Percentiles rank a stretch among this genome's conserved stretches.
Conservation (phyloP, 768 basidiomycete genomes). For the Chalciporus chontae region DNA sequence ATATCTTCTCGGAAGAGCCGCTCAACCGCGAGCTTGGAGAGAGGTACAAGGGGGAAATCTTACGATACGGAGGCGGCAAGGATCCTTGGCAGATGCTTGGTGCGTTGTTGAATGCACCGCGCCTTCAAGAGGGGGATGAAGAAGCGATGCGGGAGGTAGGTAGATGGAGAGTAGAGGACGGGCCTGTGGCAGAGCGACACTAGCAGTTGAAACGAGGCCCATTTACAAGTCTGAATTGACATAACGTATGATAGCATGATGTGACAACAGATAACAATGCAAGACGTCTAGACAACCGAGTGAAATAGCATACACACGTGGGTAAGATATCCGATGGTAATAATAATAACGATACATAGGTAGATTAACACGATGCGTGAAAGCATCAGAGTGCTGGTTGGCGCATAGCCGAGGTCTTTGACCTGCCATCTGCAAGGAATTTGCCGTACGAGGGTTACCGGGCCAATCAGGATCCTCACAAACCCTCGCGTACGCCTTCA, state of each 20-base stretch:
- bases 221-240: no score
- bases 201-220: conserved; percentile 25
- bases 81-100: conserved; percentile 96
- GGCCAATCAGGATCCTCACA: no score
- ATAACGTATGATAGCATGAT: no score
- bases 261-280: no score
- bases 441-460: no score
- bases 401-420: no score
- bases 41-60: conserved; percentile 69
- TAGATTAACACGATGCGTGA: no score
- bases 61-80: conserved; percentile 82
- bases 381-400: no score
- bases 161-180: conserved; percentile 80
- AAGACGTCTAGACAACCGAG: no score
- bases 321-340: conserved; percentile 8
- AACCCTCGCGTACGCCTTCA: no score
- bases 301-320: neutral
- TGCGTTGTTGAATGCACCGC: conserved; percentile 57
- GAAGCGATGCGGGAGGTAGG: conserved; percentile 90
- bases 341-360: conserved; percentile 16
- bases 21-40: conserved; percentile 75
- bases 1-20: conserved; percentile 67
- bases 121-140: conserved; percentile 68
- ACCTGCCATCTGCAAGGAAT: no score
- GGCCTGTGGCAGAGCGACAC: conserved; percentile 59